Base-by-base conservation (phyloP, 257 asterid genomes). In the Buddleja alternifolia region DNA sequence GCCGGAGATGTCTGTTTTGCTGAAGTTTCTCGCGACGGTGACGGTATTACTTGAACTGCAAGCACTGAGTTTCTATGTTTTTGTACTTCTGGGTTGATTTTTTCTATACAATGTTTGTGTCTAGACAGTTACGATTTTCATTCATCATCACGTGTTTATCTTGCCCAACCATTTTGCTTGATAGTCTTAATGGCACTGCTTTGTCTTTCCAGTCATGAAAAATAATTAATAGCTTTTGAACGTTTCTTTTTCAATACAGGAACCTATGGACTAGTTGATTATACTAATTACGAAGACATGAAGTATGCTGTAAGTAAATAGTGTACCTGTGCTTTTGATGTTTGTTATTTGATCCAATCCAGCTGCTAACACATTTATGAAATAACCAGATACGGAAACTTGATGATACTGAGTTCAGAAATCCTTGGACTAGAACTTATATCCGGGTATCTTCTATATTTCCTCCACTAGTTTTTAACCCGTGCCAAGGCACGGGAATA, bases 1-100 rank as follows among this genome's bases (percentile, higher is more conserved):
- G 98, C 98, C 74, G 99, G 99, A 37, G 99, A 94, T 76, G 98
- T 94, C 73, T 94, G 97, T 78, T 94, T 94, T 82, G 99, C 98
- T 75, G 98, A 94, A 84, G 95, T 94, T 82, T 83, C 90, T 48
- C 93, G 96, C 65, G 99, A 94, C 74, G 78, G 97, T 75, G 99
- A 94, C 78, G 99, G 99, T 92, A 87, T 69, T 53, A 45, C 55
- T 1, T 52, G 47, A 65, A 36, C 20, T 59, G 20, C 32, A 10
- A 20, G 63, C 67, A 10, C 44, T 39, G 1, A n/a, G 40, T 62
- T 46, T 44, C 23, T 0, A 8, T 77, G n/a, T 46, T 23, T 40
- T n/a, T 24, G 19, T 29, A 56, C 46, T 42, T 37, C 6, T 50
- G 15, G 53, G 19, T 36, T 61, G 7, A 1, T 29, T 51, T 14